phyloP scores from a whole-genome alignment of 163 green algal genomes.

The Scenedesmus sp. region DNA sequence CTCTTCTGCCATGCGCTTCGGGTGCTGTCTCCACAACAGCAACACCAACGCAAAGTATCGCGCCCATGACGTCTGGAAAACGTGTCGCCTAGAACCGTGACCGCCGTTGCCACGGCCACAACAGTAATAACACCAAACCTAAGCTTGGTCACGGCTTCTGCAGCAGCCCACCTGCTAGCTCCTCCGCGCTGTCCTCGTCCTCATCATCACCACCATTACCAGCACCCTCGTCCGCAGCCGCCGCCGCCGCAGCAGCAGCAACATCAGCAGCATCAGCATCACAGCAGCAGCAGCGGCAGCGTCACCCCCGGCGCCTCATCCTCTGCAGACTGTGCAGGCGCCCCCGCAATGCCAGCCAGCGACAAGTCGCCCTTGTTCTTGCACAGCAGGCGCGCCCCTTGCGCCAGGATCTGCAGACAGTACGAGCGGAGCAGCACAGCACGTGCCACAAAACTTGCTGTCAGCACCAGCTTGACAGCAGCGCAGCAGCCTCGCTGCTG shows the following conservation, averaged over 20 bases:
- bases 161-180: not conserved
- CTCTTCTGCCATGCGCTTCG: too few relatives aligned
- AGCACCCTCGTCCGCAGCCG: not conserved
- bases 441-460: not conserved
- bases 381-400: slow-evolving; percentile 20
- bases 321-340: not conserved
- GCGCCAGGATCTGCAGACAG: slow-evolving; percentile 20
- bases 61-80: too few relatives aligned
- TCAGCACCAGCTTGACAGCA: too few relatives aligned
- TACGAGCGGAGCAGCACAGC: too few relatives aligned
- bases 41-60: too few relatives aligned
- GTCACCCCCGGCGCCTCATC: not conserved
- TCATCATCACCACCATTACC: not conserved
- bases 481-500: too few relatives aligned
- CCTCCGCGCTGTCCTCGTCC: not conserved
- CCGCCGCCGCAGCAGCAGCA: not conserved
- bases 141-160: too few relatives aligned
- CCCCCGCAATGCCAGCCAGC: not conserved
- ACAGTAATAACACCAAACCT: not conserved
- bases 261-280: not conserved
- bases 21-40: too few relatives aligned
- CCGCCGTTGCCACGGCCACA: too few relatives aligned
- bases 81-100: too few relatives aligned
- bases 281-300: not conserved
- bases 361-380: slow-evolving; percentile 14